These are phyloP conservation scores for Trichoderma gamsii DNA, from an alignment of 495 filamentous ascomycete genomes.

Conservation along the genomic window DNA sequence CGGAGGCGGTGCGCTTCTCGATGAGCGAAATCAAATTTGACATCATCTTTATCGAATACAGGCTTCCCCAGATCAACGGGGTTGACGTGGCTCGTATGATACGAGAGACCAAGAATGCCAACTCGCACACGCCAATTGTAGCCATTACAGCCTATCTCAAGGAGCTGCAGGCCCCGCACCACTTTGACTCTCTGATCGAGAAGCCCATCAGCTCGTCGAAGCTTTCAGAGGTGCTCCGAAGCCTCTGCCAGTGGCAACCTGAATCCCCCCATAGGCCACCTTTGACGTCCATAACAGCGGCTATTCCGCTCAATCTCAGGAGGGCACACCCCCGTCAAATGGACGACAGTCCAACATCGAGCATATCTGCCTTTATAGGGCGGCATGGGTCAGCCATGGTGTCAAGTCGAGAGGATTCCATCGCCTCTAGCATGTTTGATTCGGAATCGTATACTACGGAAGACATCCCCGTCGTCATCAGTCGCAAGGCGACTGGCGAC, in stretches of 20 bases:
- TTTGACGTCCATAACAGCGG: conserved; percentile 33
- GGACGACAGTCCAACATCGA: conserved; percentile 81
- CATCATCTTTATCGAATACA: conserved; percentile 97
- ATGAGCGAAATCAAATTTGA: conserved; percentile 93
- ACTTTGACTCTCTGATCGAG: conserved; percentile 90
- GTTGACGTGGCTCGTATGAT: conserved; percentile 96
- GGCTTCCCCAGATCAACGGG: conserved; percentile 87
- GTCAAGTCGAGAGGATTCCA: conserved; percentile 77
- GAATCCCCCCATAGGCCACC: conserved; percentile 40
- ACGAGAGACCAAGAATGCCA: conserved; percentile 86
- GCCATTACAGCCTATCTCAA: conserved; percentile 97
- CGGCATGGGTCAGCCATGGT: conserved; percentile 62
- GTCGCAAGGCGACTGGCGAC: conserved; percentile 60
- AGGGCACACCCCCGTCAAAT: conserved; percentile 31
- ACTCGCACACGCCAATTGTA: conserved; percentile 90
- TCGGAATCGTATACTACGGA: conserved; percentile 74
- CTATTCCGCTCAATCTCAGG: conserved; percentile 58
- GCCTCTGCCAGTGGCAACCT: conserved; percentile 89
- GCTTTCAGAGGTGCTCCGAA: conserved; percentile 75
- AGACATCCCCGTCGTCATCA: conserved; percentile 69
- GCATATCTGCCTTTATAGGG: conserved; percentile 66
- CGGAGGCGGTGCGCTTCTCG: conserved; percentile 85
- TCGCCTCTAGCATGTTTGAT: conserved; percentile 80
- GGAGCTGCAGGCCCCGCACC: conserved; percentile 85
- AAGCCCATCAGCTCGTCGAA: conserved; percentile 91